Conservation (phyloP, 1,284 basidiomycete species). For the Heterobasidion irregulare region DNA sequence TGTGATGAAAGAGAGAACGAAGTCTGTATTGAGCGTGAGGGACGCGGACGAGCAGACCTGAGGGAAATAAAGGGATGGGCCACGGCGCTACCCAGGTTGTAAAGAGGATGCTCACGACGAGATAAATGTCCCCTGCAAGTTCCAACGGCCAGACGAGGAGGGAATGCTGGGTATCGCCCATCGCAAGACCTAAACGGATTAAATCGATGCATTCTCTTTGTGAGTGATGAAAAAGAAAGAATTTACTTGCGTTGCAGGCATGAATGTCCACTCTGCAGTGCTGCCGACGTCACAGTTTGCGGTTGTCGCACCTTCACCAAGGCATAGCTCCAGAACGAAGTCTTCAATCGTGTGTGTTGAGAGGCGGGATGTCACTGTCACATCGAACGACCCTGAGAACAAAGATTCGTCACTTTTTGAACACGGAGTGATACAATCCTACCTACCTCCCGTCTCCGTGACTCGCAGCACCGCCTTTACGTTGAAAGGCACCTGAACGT, state of each 20-base stretch:
- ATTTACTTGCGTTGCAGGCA: slow-evolving; percentile 56
- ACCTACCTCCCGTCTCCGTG: slow-evolving; percentile 56
- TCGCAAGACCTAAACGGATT: slow-evolving; percentile 41
- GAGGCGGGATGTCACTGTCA: slow-evolving; percentile 64
- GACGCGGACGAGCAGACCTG: slow-evolving; percentile 33
- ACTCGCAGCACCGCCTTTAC: slow-evolving; percentile 56
- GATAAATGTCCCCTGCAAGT: slow-evolving; percentile 70
- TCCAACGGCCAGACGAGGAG: slow-evolving; percentile 57
- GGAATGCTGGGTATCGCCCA: slow-evolving; percentile 73
- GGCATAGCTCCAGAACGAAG: slow-evolving; percentile 59
- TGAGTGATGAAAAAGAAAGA: background rate
- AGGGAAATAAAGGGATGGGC: slow-evolving; percentile 15
- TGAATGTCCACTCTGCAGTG: slow-evolving; percentile 74
- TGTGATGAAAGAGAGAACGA: slow-evolving; percentile 67
- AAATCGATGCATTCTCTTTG: too few relatives aligned
- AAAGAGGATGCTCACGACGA: slow-evolving; percentile 36
- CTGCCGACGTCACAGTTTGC: slow-evolving; percentile 57
- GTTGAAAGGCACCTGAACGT: slow-evolving; percentile 55
- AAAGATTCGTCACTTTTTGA: background rate
- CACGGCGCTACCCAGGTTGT: background rate
- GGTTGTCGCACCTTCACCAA: slow-evolving; percentile 65
- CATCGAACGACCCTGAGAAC: slow-evolving; percentile 57
- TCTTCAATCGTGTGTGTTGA: slow-evolving; percentile 63
- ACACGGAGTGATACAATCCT: background rate
- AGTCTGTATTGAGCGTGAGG: slow-evolving; percentile 67